phyloP scores from a whole-genome alignment of 345 rosid species.

The Cardamine chenopodiifolia region DNA sequence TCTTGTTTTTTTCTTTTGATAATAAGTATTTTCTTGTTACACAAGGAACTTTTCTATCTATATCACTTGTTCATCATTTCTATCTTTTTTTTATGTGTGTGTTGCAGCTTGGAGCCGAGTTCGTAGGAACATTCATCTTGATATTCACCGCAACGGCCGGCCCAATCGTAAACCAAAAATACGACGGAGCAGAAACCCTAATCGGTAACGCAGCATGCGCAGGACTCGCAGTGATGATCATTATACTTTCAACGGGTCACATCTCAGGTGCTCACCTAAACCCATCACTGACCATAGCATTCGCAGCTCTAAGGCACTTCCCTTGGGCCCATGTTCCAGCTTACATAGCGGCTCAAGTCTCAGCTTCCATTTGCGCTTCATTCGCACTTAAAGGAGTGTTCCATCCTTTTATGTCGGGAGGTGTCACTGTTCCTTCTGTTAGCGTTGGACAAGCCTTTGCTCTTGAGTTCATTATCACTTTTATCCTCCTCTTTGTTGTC shows the following conservation, averaged over 20 bases:
- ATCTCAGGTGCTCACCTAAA: slow-evolving; percentile 96
- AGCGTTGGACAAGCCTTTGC: slow-evolving; percentile 82
- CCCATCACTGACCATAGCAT: slow-evolving; percentile 89
- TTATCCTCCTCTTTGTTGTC: slow-evolving; percentile 87
- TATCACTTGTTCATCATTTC: neutral
- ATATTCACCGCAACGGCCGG: slow-evolving; percentile 92
- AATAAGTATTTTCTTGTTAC: neutral
- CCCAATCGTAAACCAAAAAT: slow-evolving; percentile 91
- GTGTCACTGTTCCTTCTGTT: slow-evolving; percentile 94
- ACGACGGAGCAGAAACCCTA: slow-evolving; percentile 67
- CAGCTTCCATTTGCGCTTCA: slow-evolving; percentile 90
- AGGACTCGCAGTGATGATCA: slow-evolving; percentile 91
- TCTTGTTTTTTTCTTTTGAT: too few relatives aligned
- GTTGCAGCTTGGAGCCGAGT: slow-evolving; percentile 87
- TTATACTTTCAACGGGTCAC: slow-evolving; percentile 89
- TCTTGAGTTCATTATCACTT: slow-evolving; percentile 88
- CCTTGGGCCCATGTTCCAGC: slow-evolving; percentile 96
- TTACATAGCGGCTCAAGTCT: slow-evolving; percentile 82
- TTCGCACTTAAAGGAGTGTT: slow-evolving; percentile 88
- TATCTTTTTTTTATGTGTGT: neutral
- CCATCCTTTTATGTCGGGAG: slow-evolving; percentile 89
- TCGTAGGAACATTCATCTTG: slow-evolving; percentile 92
- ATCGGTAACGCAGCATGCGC: slow-evolving; percentile 94
- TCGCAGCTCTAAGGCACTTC: slow-evolving; percentile 86
- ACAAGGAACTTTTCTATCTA: slow-evolving; percentile 23